Evolutionary conservation across 768 basidiomycete genomes (phyloP).

Genomic region (Kwoniella pini): DNA sequence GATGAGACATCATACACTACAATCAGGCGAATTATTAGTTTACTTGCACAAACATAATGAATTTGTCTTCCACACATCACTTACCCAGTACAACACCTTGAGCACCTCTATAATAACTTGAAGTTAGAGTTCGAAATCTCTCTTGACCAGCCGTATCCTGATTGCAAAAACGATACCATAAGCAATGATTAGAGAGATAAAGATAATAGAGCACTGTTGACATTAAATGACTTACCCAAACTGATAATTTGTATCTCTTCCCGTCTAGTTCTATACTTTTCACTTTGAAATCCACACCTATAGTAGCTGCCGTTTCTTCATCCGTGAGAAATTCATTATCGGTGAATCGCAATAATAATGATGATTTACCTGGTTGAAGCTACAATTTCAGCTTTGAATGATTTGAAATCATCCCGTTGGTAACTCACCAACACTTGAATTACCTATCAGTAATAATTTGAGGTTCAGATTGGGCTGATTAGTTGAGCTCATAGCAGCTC

Average conservation of each 20-base stretch:
- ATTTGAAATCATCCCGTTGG: not conserved
- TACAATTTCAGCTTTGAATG: not conserved
- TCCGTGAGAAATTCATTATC: conserved; percentile 89
- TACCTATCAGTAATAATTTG: conserved; percentile 54
- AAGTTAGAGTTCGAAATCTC: conserved; percentile 91
- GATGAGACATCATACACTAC: conserved; percentile 93
- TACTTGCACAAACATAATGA: not conserved
- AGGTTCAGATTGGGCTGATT: conserved; percentile 28
- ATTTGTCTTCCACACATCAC: conserved; percentile 15
- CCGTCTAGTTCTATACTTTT: conserved; percentile 55
- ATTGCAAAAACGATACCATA: not conserved
- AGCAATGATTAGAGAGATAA: not conserved
- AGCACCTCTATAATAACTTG: conserved; percentile 80
- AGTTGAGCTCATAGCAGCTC: conserved; percentile 15
- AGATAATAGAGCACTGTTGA: not conserved
- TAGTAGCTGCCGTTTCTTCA: conserved; percentile 59
- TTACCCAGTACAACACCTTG: conserved; percentile 59
- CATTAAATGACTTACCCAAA: conserved; percentile 71
- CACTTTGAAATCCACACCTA: conserved; percentile 57
- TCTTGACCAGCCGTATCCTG: conserved; percentile 97
- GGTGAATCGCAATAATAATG: conserved; percentile 87
- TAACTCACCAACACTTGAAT: conserved; percentile 73
- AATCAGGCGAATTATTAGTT: not conserved
- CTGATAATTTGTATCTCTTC: conserved; percentile 70
- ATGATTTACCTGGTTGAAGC: conserved; percentile 55